Evolutionary conservation across 2,329 filamentous ascomycete species (phyloP).

Genomic region (Paraconiothyrium sp.): DNA sequence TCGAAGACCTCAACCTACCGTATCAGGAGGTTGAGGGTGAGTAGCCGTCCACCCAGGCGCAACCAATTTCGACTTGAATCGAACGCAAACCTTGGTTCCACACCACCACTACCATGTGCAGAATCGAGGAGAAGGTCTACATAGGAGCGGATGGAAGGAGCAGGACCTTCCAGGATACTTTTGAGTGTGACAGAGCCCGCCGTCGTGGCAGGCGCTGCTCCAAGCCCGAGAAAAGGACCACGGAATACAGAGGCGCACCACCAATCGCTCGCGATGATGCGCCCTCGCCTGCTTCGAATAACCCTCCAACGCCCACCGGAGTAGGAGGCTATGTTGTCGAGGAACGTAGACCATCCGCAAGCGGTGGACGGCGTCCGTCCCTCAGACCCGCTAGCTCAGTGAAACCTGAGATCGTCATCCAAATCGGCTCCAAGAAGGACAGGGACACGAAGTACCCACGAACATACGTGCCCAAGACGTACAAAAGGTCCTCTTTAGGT

Average conservation of each 20-base stretch:
- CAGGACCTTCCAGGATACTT: constrained; percentile 35
- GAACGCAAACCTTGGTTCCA: not conserved
- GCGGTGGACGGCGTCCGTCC: constrained; percentile 36
- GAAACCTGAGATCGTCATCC: constrained; percentile 42
- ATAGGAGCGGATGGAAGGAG: constrained; percentile 36
- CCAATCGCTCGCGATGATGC: constrained; percentile 34
- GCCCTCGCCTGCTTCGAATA: constrained; percentile 39
- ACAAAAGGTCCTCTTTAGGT: constrained; percentile 41
- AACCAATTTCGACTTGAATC: not conserved
- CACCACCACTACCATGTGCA: constrained; percentile 38
- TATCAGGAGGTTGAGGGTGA: constrained; percentile 24
- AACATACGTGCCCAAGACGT: constrained; percentile 25
- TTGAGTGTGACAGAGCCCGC: constrained; percentile 35
- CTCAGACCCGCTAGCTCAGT: constrained; percentile 30
- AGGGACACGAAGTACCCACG: constrained; percentile 36
- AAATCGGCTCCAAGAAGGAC: constrained; percentile 35
- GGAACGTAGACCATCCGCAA: constrained; percentile 35
- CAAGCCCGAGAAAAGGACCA: constrained; percentile 34
- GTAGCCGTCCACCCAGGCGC: constrained; percentile 4
- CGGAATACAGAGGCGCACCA: constrained; percentile 33
- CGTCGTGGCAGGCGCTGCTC: constrained; percentile 34
- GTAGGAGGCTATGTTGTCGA: constrained; percentile 36
- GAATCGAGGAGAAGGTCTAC: constrained; percentile 44
- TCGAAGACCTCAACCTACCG: constrained; percentile 25
- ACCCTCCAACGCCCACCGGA: constrained; percentile 43